Conservation (phyloP, 495 filamentous ascomycete genomes). For the Rostrohypoxylon terebratum region DNA sequence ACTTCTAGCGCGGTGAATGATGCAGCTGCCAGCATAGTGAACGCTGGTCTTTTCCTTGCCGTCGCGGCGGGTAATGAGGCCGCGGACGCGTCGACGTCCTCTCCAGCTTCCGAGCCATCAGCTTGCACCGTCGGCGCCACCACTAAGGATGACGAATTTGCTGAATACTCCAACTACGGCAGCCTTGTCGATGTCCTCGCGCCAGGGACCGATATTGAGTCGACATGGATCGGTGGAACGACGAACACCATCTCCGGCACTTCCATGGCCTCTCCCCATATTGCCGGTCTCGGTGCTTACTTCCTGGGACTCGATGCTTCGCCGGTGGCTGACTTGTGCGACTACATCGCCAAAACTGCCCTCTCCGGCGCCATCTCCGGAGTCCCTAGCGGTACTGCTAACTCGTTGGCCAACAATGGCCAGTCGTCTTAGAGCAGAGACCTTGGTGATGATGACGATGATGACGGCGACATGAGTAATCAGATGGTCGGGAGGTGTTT, state of each 20-base stretch:
- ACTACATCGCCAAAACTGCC: conserved; percentile 55
- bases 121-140: conserved; percentile 70
- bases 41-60: conserved; percentile 59
- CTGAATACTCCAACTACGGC: conserved; percentile 70
- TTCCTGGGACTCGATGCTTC: conserved; percentile 56
- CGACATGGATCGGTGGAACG: conserved; percentile 61
- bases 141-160: conserved; percentile 56
- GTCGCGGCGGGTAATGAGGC: conserved; percentile 64
- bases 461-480: neutral
- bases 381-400: conserved; percentile 58
- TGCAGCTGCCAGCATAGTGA: conserved; percentile 58
- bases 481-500: neutral
- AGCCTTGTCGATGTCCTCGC: conserved; percentile 67
- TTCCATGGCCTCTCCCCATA: conserved; percentile 67
- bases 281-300: conserved; percentile 66
- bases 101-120: conserved; percentile 62
- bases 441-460: neutral
- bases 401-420: conserved; percentile 64
- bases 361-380: conserved; percentile 49
- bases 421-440: conserved; percentile 45
- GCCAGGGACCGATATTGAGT: conserved; percentile 63
- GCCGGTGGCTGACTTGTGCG: conserved; percentile 51
- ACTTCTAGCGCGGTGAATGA: conserved; percentile 60
- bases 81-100: conserved; percentile 54
- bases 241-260: conserved; percentile 69